These are phyloP conservation scores for Boletus bicolor DNA, from an alignment of 768 basidiomycete genomes.

Conservation along the genomic window DNA sequence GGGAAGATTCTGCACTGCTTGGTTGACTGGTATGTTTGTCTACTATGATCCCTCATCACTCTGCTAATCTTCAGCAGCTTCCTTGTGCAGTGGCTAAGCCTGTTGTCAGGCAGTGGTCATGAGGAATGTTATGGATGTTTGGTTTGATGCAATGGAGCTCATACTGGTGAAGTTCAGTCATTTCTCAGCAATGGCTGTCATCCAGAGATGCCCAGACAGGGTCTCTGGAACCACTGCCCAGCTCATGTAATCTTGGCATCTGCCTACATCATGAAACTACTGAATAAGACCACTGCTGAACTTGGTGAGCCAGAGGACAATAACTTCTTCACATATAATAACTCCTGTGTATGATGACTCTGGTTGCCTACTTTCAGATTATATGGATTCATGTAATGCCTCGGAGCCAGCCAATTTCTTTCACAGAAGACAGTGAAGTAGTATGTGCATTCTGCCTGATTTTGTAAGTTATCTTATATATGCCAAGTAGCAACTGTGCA, in stretches of 20 bases:
- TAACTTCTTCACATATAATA: background rate
- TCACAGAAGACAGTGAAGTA: background rate
- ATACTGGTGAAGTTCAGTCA: background rate
- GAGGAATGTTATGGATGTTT: conserved; percentile 63
- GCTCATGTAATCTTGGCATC: background rate
- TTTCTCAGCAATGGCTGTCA: background rate
- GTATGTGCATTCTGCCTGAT: background rate
- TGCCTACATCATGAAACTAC: background rate
- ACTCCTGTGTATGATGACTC: background rate
- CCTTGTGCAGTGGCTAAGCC: conserved; percentile 84
- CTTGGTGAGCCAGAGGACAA: background rate
- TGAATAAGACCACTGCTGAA: background rate
- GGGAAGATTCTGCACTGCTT: conserved; percentile 78
- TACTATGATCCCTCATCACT: conserved; percentile 38
- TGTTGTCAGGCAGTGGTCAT: conserved; percentile 39
- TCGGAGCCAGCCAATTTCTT: background rate
- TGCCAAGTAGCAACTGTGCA: background rate
- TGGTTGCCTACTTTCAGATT: background rate
- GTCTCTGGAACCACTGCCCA: background rate
- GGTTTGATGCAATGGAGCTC: conserved; percentile 40
- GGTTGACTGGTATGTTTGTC: conserved; percentile 74
- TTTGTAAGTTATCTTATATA: background rate
- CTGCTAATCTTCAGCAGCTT: conserved; percentile 49
- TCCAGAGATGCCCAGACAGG: background rate
- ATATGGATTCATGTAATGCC: background rate